Percentiles rank a stretch among this genome's conserved stretches.
Evolutionary conservation across 2,329 filamentous ascomycete species (phyloP).

Genomic region (Beauveria sp.): DNA sequence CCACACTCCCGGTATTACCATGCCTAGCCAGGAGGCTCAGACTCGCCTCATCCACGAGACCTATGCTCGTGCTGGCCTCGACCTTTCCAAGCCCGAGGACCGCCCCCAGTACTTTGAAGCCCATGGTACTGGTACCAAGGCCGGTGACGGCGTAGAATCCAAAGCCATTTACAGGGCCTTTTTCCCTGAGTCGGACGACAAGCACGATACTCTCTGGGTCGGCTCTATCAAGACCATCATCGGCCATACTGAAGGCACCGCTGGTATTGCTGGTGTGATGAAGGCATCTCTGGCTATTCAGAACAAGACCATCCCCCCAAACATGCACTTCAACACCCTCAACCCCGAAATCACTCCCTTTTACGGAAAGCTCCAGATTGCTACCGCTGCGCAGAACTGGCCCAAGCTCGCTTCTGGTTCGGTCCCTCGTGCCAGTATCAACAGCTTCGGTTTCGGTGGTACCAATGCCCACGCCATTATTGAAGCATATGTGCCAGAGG

Average conservation of each 20-base stretch:
- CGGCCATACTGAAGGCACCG: conserved; percentile 40
- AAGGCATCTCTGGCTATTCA: conserved; percentile 40
- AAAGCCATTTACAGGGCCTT: conserved; percentile 37
- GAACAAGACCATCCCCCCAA: conserved; percentile 36
- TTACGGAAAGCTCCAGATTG: conserved; percentile 15
- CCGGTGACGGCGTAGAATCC: conserved; percentile 44
- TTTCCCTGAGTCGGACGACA: conserved; percentile 16
- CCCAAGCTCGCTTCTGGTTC: conserved; percentile 5
- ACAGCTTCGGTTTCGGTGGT: conserved; percentile 35
- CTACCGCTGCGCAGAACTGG: conserved; percentile 11
- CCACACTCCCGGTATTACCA: conserved; percentile 45
- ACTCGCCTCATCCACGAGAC: conserved; percentile 28
- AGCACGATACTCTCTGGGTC: conserved; percentile 21
- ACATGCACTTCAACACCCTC: conserved; percentile 37
- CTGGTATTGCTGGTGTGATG: conserved; percentile 38
- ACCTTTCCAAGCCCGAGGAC: conserved; percentile 20
- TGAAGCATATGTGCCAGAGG: conserved; percentile 22
- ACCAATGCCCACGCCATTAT: conserved; percentile 31
- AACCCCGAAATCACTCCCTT: conserved; percentile 32
- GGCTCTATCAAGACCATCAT: conserved; percentile 40
- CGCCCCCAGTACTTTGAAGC: conserved; percentile 35
- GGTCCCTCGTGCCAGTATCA: conserved; percentile 26
- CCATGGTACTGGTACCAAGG: conserved; percentile 23
- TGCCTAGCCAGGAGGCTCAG: conserved; percentile 40
- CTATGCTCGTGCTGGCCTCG: conserved; percentile 30